Percentiles rank a stretch among this genome's conserved stretches.
Conservation (phyloP, 2,329 filamentous ascomycete genomes). For the Botryotinia globosa region DNA sequence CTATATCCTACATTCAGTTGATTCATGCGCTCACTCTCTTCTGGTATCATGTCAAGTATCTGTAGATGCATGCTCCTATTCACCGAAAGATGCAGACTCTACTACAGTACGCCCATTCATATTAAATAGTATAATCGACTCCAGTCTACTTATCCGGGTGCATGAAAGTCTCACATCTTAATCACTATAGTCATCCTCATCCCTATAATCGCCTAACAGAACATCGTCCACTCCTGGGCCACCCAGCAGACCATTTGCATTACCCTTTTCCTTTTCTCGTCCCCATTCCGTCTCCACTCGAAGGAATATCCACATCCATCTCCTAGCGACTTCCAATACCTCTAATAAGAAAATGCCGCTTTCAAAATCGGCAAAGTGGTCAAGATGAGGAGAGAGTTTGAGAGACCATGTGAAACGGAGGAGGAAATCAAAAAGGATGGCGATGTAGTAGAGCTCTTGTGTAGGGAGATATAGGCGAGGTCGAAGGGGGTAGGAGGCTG, state of each 20-base stretch:
- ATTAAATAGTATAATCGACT: not conserved
- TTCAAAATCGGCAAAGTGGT: conserved; percentile 83
- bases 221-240: conserved; percentile 66
- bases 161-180: not conserved
- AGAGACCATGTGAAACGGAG: conserved; percentile 89
- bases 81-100: not conserved
- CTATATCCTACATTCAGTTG: conserved; percentile 12
- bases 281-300: conserved; percentile 92
- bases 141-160: not conserved
- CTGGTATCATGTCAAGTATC: not conserved
- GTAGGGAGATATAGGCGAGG: conserved; percentile 69
- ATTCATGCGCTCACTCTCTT: not conserved
- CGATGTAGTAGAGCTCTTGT: conserved; percentile 75
- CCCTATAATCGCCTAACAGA: conserved; percentile 68
- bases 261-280: conserved; percentile 44
- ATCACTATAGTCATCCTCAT: conserved; percentile 61
- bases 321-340: conserved; percentile 77
- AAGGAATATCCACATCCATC: conserved; percentile 98
- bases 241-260: conserved; percentile 41
- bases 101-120: not conserved
- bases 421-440: conserved; percentile 73
- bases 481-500: conserved; percentile 58
- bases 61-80: not conserved
- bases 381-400: conserved; percentile 78
- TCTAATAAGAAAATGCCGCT: conserved; percentile 85